These are phyloP conservation scores for Colletotrichum nymphaeae DNA, from an alignment of 2,329 filamentous ascomycete species.

Conservation along the genomic window DNA sequence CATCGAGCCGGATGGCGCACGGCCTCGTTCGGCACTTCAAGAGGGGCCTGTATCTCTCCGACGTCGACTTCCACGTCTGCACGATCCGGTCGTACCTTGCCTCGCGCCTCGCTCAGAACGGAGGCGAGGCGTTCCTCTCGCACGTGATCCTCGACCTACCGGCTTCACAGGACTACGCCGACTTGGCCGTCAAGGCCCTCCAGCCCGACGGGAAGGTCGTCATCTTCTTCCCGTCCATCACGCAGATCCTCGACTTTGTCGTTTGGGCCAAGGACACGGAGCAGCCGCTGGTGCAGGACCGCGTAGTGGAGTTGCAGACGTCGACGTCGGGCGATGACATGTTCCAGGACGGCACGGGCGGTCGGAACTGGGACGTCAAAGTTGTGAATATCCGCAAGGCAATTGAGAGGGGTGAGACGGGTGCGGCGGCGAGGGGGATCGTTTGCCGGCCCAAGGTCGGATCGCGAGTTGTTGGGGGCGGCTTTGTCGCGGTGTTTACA, in stretches of 20 bases:
- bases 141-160: slow-evolving; percentile 82
- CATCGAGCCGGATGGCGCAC: slow-evolving; percentile 73
- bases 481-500: slow-evolving; percentile 51
- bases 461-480: slow-evolving; percentile 51
- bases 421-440: slow-evolving; percentile 41
- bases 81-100: slow-evolving; percentile 73
- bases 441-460: slow-evolving; percentile 56
- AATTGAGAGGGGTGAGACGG: slow-evolving; percentile 24
- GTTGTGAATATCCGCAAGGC: slow-evolving; percentile 49
- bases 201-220: slow-evolving; percentile 73
- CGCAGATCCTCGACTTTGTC: slow-evolving; percentile 77
- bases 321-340: slow-evolving; percentile 51
- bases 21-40: slow-evolving; percentile 75
- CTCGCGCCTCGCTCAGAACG: slow-evolving; percentile 56
- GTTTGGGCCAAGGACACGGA: slow-evolving; percentile 61
- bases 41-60: slow-evolving; percentile 74
- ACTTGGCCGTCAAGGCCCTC: slow-evolving; percentile 66
- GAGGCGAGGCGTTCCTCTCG: slow-evolving; percentile 70
- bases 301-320: slow-evolving; percentile 67
- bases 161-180: slow-evolving; percentile 61
- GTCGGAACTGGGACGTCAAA: slow-evolving; percentile 73
- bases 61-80: slow-evolving; percentile 80
- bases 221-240: slow-evolving; percentile 82
- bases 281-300: slow-evolving; percentile 67
- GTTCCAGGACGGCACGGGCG: slow-evolving; percentile 58